These are phyloP conservation scores for Dipteronia sinensis DNA, from an alignment of 345 rosid genomes.

Conservation along the genomic window DNA sequence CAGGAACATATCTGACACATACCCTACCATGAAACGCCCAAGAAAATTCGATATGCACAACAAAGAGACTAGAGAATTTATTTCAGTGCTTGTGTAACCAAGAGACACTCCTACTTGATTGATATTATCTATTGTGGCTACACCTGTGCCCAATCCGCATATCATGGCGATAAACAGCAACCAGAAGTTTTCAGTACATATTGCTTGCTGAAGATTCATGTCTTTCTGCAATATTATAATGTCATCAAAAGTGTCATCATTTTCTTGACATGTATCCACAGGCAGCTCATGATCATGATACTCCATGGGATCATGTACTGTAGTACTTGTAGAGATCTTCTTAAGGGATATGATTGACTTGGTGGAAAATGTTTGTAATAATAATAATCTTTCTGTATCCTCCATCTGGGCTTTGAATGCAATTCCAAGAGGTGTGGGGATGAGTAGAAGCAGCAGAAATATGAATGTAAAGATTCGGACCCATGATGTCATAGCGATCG, in stretches of 20 bases:
- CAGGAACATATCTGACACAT: conserved; percentile 44
- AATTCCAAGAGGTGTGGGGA: conserved; percentile 50
- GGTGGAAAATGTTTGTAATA: conserved; percentile 24
- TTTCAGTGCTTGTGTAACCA: conserved; percentile 39
- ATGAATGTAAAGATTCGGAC: conserved; percentile 41
- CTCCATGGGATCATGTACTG: conserved; percentile 9
- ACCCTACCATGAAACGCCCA: conserved; percentile 51
- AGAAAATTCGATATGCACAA: conserved; percentile 61
- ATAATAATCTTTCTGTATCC: conserved; percentile 24
- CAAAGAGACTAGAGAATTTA: conserved; percentile 41
- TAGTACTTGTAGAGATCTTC: not conserved
- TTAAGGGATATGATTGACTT: not conserved
- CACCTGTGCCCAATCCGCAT: conserved; percentile 81
- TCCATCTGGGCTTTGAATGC: conserved; percentile 59
- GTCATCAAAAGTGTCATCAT: conserved; percentile 17
- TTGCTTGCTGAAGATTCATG: conserved; percentile 55
- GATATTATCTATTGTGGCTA: conserved; percentile 73
- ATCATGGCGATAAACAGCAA: conserved; percentile 67
- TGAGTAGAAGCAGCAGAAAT: conserved; percentile 52
- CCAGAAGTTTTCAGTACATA: conserved; percentile 61
- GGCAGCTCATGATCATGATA: conserved; percentile 30
- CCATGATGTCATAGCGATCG: conserved; percentile 41
- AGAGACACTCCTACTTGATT: conserved; percentile 88
- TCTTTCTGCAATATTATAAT: conserved; percentile 19
- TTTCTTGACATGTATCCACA: conserved; percentile 18